phyloP scores from a whole-genome alignment of 495 filamentous ascomycete genomes.

The Lophiotrema nucula region DNA sequence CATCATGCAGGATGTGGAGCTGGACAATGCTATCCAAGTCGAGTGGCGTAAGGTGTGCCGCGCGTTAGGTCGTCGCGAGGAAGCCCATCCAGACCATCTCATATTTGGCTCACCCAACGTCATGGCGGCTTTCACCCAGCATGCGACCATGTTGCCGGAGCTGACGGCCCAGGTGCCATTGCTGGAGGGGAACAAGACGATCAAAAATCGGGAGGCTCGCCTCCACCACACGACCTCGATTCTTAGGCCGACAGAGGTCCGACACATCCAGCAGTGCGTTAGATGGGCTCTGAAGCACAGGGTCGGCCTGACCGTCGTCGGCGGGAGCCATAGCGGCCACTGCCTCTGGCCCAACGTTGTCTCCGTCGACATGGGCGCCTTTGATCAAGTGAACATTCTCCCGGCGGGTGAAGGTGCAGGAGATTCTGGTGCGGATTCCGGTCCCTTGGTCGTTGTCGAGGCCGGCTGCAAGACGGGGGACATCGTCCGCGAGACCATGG shows the following conservation, averaged over 20 bases:
- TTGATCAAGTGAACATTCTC: slow-evolving; percentile 53
- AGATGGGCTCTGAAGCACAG: slow-evolving; percentile 57
- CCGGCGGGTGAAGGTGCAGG: slow-evolving; percentile 33
- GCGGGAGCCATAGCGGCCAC: slow-evolving; percentile 61
- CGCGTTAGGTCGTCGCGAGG: slow-evolving; percentile 47
- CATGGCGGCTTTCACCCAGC: slow-evolving; percentile 54
- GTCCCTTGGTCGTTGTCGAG: slow-evolving; percentile 50
- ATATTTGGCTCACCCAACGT: slow-evolving; percentile 53
- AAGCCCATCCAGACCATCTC: slow-evolving; percentile 48
- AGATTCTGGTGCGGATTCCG: slow-evolving; percentile 35
- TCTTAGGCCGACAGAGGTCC: slow-evolving; percentile 50
- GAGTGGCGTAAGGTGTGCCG: slow-evolving; percentile 57
- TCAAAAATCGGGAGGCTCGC: slow-evolving; percentile 57
- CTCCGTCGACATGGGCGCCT: slow-evolving; percentile 58
- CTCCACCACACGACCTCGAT: slow-evolving; percentile 48
- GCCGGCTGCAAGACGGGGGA: slow-evolving; percentile 58
- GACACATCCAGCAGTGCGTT: slow-evolving; percentile 57
- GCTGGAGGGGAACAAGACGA: slow-evolving; percentile 35
- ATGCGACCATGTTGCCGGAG: slow-evolving; percentile 51
- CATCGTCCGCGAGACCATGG: slow-evolving; percentile 54
- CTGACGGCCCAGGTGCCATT: slow-evolving; percentile 51
- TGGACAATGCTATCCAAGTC: slow-evolving; percentile 42
- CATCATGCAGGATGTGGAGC: slow-evolving; percentile 41
- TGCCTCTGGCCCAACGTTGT: slow-evolving; percentile 56
- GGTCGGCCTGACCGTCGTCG: slow-evolving; percentile 53